phyloP scores from a whole-genome alignment of 2,329 filamentous ascomycete genomes.

The Exophiala oligosperma region DNA sequence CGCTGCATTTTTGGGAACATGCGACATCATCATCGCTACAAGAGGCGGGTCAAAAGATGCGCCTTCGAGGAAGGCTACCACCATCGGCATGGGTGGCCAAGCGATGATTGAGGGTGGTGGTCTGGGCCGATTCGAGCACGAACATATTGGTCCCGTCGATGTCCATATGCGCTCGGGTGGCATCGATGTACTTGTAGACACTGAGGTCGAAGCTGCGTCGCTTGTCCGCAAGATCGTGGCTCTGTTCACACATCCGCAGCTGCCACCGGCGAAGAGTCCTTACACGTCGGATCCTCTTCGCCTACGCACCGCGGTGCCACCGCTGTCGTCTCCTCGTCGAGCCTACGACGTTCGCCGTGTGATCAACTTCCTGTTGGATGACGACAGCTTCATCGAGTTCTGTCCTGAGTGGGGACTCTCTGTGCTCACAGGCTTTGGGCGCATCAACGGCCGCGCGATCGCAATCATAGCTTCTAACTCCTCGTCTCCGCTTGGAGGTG shows the following conservation, averaged over 20 bases:
- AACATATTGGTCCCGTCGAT: constrained; percentile 23
- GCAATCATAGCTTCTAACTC: constrained; percentile 24
- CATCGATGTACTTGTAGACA: constrained; percentile 24
- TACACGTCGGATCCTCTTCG: constrained; percentile 24
- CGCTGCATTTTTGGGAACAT: constrained; percentile 23
- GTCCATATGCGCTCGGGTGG: constrained; percentile 24
- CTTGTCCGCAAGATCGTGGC: constrained; percentile 23
- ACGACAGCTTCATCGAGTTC: constrained; percentile 25
- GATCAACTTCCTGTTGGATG: constrained; percentile 21
- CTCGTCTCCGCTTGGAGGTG: constrained; percentile 20
- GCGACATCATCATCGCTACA: constrained; percentile 23
- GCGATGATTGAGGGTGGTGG: constrained; percentile 25
- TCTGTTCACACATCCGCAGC: constrained; percentile 21
- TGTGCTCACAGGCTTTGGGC: constrained; percentile 24
- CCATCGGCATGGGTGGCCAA: constrained; percentile 25
- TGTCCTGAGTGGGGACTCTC: constrained; percentile 23
- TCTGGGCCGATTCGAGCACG: constrained; percentile 22
- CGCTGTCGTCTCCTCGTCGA: constrained; percentile 20
- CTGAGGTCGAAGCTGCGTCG: constrained; percentile 24
- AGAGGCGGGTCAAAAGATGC: constrained; percentile 22
- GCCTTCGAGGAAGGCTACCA: constrained; percentile 19
- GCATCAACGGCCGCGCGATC: constrained; percentile 22
- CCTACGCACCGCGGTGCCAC: constrained; percentile 23
- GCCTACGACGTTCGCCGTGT: constrained; percentile 23
- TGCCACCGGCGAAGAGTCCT: constrained; percentile 20